Percentiles rank a stretch among this genome's conserved stretches.
phyloP scores from a whole-genome alignment of 192 early-diverging fungal genomes.

The Entomortierella beljakovae region DNA sequence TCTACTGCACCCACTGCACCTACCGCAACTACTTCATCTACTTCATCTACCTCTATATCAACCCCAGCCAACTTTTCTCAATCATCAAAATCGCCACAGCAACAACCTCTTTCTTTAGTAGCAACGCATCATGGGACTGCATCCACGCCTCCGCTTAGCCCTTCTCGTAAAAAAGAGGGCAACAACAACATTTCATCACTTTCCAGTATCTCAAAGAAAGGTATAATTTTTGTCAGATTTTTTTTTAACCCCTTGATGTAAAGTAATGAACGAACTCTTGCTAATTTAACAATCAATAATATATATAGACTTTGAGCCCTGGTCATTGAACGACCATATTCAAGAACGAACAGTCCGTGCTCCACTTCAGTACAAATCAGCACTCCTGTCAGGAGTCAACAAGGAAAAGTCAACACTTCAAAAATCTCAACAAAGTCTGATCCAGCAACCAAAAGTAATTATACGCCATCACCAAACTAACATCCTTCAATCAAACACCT shows the following conservation, averaged over 20 bases:
- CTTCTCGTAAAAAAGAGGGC: constrained; percentile 39
- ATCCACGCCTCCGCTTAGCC: constrained; percentile 45
- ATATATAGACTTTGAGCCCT: constrained; percentile 39
- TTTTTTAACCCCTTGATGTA: neutral
- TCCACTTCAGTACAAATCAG: constrained; percentile 28
- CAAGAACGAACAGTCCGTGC: constrained; percentile 28
- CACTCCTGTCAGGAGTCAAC: constrained; percentile 13
- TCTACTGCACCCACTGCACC: constrained; percentile 15
- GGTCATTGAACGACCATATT: constrained; percentile 42
- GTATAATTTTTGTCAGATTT: constrained; percentile 11
- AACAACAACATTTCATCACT: constrained; percentile 16
- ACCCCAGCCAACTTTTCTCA: no score
- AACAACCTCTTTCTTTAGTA: constrained; percentile 20
- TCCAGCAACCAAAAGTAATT: constrained; percentile 15
- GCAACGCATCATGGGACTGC: constrained; percentile 13
- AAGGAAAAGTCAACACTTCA: constrained; percentile 2
- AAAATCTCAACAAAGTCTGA: neutral
- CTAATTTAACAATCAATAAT: no score
- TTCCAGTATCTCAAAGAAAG: constrained; percentile 30
- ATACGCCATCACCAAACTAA: neutral
- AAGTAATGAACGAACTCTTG: no score
- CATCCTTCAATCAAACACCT: no score
- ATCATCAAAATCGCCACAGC: constrained; percentile 10
- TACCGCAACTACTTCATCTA: constrained; percentile 10
- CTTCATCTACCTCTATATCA: constrained; percentile 3